A percentile compares a stretch with the other conserved stretches of the same genome.
phyloP scores from a whole-genome alignment of 176 grass and related monocot genomes.

The Carex myosuroides region DNA sequence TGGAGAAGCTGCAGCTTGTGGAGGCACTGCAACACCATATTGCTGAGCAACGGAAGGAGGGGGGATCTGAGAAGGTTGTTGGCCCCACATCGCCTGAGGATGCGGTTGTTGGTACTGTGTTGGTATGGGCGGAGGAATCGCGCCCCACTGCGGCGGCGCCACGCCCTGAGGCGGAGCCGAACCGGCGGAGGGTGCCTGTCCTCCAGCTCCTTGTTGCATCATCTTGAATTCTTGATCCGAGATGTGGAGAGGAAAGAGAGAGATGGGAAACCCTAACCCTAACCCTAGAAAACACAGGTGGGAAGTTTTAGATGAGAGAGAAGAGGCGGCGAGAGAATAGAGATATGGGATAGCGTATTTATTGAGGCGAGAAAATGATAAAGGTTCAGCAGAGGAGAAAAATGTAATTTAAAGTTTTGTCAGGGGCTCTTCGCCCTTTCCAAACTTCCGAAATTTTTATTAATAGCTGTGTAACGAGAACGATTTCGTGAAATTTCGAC shows the following conservation, averaged over 20 bases:
- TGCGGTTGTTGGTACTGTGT: conserved; percentile 53
- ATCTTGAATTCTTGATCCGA: conserved; percentile 27
- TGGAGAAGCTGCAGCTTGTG: not conserved
- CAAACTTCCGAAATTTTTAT: not conserved
- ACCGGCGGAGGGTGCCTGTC: conserved; percentile 38
- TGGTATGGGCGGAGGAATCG: conserved; percentile 61
- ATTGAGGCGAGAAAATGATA: not conserved
- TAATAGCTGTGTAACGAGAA: too few species aligned
- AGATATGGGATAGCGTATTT: conserved; percentile 1
- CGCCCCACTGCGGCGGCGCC: conserved; percentile 65
- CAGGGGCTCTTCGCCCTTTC: too few species aligned
- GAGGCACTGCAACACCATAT: conserved; percentile 41
- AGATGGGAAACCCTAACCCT: conserved; percentile 36
- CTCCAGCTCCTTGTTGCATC: conserved; percentile 38
- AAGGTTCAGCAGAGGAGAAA: not conserved
- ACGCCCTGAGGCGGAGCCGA: conserved; percentile 44
- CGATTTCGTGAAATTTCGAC: too few species aligned
- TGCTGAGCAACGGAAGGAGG: conserved; percentile 20
- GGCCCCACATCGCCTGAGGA: conserved; percentile 67
- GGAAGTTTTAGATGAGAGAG: not conserved
- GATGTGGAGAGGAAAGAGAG: not conserved
- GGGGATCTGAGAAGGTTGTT: conserved; percentile 52
- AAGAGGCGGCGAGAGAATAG: not conserved
- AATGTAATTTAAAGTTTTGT: not conserved
- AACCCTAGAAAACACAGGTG: conserved; percentile 32